phyloP scores from a whole-genome alignment of 768 basidiomycete genomes.

The Kwoniella botswanensis region DNA sequence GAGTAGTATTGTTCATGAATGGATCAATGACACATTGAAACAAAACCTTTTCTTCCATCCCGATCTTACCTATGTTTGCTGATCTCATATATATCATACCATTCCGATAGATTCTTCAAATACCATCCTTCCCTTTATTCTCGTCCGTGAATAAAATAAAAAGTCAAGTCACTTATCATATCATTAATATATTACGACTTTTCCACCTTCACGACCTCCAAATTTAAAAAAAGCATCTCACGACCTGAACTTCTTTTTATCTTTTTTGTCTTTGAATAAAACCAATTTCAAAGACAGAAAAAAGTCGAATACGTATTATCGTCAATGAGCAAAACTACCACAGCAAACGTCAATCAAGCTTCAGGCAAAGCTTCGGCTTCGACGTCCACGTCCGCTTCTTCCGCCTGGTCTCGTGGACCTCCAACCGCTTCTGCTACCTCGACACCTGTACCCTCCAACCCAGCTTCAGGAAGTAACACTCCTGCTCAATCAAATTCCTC shows the following conservation, averaged over 20 bases:
- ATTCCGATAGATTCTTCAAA: background rate
- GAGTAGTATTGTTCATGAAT: background rate
- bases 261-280: background rate
- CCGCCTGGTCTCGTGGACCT: conserved; percentile 90
- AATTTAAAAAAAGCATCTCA: background rate
- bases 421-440: conserved; percentile 69
- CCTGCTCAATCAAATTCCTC: conserved; percentile 19
- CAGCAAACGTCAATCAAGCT: conserved; percentile 64
- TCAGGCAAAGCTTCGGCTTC: conserved; percentile 61
- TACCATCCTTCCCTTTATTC: conserved; percentile 1
- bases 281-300: conserved; percentile 3
- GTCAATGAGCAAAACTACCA: conserved; percentile 89
- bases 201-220: background rate
- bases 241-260: background rate
- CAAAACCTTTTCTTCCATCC: background rate
- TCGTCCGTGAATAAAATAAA: background rate
- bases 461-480: conserved; percentile 21
- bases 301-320: background rate
- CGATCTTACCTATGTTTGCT: conserved; percentile 1
- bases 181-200: background rate
- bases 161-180: background rate
- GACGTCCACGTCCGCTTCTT: conserved; percentile 59
- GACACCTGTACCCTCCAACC: conserved; percentile 26
- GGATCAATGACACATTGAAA: background rate
- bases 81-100: background rate